phyloP scores from a whole-genome alignment of 257 asterid species.

The Henckelia pumila region DNA sequence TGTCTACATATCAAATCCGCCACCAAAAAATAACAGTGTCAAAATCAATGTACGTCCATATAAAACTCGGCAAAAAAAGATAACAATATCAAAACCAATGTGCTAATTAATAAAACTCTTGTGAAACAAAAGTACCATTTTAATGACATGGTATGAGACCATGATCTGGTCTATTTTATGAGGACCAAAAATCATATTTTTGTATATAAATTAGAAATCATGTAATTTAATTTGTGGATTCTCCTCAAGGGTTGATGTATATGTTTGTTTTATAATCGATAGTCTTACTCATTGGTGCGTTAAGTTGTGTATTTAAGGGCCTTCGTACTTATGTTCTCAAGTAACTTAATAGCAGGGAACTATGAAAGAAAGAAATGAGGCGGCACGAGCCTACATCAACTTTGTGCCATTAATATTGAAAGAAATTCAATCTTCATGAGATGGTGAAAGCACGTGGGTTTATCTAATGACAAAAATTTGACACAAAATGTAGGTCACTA shows the following conservation, averaged over 20 bases:
- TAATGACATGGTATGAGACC: neutral
- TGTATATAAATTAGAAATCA: neutral
- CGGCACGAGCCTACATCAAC: constrained; percentile 23
- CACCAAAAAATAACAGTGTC: no score
- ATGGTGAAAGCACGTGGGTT: constrained; percentile 19
- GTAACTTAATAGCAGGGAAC: constrained; percentile 37
- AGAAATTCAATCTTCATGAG: constrained; percentile 30
- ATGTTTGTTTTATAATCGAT: no score
- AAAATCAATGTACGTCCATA: no score
- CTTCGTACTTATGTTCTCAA: constrained; percentile 40
- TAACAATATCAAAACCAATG: no score
- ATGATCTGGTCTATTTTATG: neutral
- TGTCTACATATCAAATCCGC: no score
- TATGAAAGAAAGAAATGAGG: constrained; percentile 33
- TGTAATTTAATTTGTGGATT: neutral
- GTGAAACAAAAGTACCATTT: no score
- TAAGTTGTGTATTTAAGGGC: constrained; percentile 44
- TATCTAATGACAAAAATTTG: constrained; percentile 12
- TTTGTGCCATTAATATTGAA: constrained; percentile 35
- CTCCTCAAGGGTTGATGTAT: no score
- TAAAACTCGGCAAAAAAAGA: no score
- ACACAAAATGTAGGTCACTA: constrained; percentile 6
- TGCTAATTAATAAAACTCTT: no score
- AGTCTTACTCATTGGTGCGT: neutral
- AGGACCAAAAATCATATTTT: neutral